These are phyloP conservation scores for Debaryomyces castellii DNA, from an alignment of 805 yeast species.

Conservation along the genomic window DNA sequence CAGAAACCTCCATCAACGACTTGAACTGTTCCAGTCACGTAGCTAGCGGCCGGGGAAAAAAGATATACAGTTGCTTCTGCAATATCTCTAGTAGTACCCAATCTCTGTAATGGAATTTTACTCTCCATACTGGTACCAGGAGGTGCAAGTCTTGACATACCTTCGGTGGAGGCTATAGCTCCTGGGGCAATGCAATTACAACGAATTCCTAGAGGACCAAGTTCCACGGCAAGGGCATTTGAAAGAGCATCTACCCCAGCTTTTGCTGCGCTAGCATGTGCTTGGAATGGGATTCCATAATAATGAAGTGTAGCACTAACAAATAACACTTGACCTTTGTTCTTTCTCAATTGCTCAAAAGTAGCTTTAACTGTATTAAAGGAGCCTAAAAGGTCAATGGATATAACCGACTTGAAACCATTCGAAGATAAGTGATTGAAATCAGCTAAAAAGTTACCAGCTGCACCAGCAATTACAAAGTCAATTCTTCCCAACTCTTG, in stretches of 20 bases:
- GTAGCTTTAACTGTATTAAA: slow-evolving; percentile 88
- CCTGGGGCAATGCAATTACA: slow-evolving; percentile 92
- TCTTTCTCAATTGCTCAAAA: slow-evolving; percentile 58
- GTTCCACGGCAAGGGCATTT: slow-evolving; percentile 81
- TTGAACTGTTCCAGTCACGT: slow-evolving; percentile 71
- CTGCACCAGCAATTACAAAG: slow-evolving; percentile 91
- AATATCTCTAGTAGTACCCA: slow-evolving; percentile 73
- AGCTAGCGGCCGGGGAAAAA: slow-evolving; percentile 79
- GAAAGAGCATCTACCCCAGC: slow-evolving; percentile 92
- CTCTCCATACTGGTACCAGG: slow-evolving; percentile 37
- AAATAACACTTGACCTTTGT: slow-evolving; percentile 72
- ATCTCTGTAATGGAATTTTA: slow-evolving; percentile 63
- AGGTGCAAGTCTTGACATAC: slow-evolving; percentile 63
- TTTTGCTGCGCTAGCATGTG: slow-evolving; percentile 92
- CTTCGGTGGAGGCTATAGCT: slow-evolving; percentile 84
- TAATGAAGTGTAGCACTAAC: slow-evolving; percentile 90
- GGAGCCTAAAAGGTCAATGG: slow-evolving; percentile 85
- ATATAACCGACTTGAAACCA: slow-evolving; percentile 85
- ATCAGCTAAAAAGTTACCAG: slow-evolving; percentile 87
- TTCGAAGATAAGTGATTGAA: slow-evolving; percentile 76
- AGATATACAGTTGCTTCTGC: slow-evolving; percentile 85
- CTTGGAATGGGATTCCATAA: slow-evolving; percentile 83
- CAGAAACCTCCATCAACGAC: slow-evolving; percentile 92
- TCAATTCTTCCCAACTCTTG: slow-evolving; percentile 74
- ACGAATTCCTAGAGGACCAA: slow-evolving; percentile 86